Conservation (phyloP, 441 rosid species). For the Syzygium syzygioides region DNA sequence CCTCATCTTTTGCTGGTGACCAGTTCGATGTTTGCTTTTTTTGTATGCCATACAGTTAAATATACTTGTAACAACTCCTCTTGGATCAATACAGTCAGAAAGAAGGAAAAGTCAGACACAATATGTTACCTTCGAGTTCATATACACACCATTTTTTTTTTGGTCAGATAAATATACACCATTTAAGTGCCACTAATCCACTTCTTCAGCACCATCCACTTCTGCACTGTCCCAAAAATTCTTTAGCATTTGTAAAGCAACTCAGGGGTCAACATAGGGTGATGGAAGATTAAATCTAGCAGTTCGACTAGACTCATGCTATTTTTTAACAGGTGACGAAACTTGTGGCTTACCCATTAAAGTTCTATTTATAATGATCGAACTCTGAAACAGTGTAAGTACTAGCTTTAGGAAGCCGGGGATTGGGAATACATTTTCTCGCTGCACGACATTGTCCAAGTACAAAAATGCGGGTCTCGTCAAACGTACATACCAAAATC, state of each 20-base stretch:
- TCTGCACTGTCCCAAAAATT: background rate
- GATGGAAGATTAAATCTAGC: background rate
- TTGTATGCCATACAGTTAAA: background rate
- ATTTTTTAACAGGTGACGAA: background rate
- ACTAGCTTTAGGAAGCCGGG: background rate
- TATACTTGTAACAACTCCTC: background rate
- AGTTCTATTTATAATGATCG: background rate
- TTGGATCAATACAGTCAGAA: background rate
- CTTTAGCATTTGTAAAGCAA: background rate
- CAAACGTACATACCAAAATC: constrained; percentile 65
- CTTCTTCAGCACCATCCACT: background rate
- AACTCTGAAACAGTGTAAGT: background rate
- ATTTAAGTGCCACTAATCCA: background rate
- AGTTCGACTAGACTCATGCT: background rate
- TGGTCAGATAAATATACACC: background rate
- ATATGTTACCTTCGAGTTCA: background rate
- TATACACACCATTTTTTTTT: background rate
- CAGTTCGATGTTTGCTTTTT: background rate
- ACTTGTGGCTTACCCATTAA: background rate
- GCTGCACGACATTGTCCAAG: background rate
- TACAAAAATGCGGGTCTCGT: background rate
- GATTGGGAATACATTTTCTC: background rate
- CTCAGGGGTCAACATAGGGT: background rate
- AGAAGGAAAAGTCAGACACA: background rate
- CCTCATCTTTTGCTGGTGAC: background rate